Evolutionary conservation across 2,329 filamentous ascomycete genomes (phyloP).

Genomic region (Trichoderma pleuroti): DNA sequence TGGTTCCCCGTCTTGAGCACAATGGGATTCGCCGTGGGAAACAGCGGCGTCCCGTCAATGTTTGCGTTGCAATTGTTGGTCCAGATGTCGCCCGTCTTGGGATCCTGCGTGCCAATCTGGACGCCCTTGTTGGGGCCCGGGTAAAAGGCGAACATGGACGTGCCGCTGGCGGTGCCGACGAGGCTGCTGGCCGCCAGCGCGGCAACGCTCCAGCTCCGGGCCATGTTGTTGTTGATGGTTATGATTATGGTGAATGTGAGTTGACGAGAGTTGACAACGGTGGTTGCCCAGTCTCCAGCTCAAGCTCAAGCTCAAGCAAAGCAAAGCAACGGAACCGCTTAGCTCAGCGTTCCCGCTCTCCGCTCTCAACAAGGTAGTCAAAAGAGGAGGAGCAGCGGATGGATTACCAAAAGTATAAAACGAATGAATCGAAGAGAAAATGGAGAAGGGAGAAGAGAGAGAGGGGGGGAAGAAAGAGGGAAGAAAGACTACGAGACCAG

Average conservation of each 20-base stretch:
- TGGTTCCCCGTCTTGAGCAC: not conserved
- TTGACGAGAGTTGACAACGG: too few relatives aligned
- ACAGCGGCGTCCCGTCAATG: not conserved
- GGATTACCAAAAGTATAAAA: not conserved
- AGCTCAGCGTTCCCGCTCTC: slow-evolving; percentile 2
- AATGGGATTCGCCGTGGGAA: not conserved
- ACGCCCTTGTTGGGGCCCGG: not conserved
- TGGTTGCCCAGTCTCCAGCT: too few relatives aligned
- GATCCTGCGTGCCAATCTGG: slow-evolving; percentile 10
- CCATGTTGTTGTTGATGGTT: not conserved
- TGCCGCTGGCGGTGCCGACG: not conserved
- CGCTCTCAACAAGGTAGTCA: not conserved
- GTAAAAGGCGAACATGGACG: slow-evolving; percentile 5
- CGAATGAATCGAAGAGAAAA: not conserved
- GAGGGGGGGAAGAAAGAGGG: not conserved
- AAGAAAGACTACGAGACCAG: not conserved
- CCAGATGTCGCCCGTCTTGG: not conserved
- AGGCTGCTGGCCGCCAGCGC: slow-evolving; percentile 2
- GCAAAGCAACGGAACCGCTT: not conserved
- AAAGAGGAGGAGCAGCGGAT: not conserved
- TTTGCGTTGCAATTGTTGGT: not conserved
- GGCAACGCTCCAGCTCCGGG: not conserved
- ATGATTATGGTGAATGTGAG: not conserved
- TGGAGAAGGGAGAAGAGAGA: not conserved
- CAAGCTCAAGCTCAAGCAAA: not conserved